Evolutionary conservation across 768 basidiomycete genomes (phyloP), one percentile per base, ranked within the genome.

Genomic region (Xanthoconium purpureum): DNA sequence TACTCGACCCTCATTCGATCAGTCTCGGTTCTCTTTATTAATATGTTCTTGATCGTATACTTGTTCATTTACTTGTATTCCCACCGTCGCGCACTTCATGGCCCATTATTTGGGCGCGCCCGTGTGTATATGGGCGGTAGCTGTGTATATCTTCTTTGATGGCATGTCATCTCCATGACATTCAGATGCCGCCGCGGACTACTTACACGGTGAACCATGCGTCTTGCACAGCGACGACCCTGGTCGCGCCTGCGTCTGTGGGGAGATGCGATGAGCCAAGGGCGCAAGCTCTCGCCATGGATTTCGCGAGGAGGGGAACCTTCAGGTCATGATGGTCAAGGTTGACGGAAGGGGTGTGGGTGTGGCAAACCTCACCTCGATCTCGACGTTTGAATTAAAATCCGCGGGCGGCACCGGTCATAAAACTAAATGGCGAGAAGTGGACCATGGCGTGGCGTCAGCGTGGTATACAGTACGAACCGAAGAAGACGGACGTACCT

Each of bases 191-290:
- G 24, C 24, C 4, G 24, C 24, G 24, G 24, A 24, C 24, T 24
- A 4, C 24, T 24, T 24, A 24, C 24, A 24, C n/a, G 1, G 83
- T 85, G 56, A 81, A 88, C 45, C 62, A 66, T 1, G 69, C 67
- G 8, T 63, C 77, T 2, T 72, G 65, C 3, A 74, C 78, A 5
- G 53, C 66, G 5, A 60, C 46, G 32, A 60, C 58, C 63, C 78
- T 75, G 14, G 69, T 70, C 3, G 84, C 78, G 2, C 71, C 65
- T 0, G 76, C 78, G 18, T 67, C 68, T 15, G 78, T 42, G 0
- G 83, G 79, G 11, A 89, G 71, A 1, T 61, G 71, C 0, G 77
- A 66, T 0, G 82, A 79, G 1, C 87, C 87, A 3, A 85, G 68
- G 15, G 69, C 71, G 2, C 87, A 86, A 2, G 83, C 86, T 28